Conservation (phyloP, 176 grass and related monocot genomes). For the Pontederia crassipes region DNA sequence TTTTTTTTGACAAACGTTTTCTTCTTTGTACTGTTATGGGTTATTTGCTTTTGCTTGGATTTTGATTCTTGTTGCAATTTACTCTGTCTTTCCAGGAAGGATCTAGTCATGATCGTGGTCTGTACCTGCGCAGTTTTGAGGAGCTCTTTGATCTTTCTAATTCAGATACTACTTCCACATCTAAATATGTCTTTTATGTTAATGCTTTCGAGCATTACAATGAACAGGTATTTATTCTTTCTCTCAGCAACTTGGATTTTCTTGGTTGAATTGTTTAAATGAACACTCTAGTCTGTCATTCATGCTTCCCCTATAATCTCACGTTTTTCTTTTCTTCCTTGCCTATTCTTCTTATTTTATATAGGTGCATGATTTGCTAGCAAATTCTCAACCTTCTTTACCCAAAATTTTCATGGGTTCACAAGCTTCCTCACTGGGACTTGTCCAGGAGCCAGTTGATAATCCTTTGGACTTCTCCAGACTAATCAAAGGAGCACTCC, state of each 20-base stretch:
- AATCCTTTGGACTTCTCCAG: conserved; percentile 75
- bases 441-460: conserved; percentile 85
- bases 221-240: conserved; percentile 42
- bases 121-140: conserved; percentile 86
- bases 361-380: conserved; percentile 78
- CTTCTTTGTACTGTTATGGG: neutral
- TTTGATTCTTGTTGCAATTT: conserved; percentile 14
- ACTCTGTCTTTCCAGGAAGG: conserved; percentile 66
- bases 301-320: neutral
- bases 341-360: conserved; percentile 12
- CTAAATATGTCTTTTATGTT: conserved; percentile 82
- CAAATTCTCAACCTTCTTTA: conserved; percentile 46
- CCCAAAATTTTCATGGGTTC: conserved; percentile 57
- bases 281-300: neutral
- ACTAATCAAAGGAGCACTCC: conserved; percentile 63
- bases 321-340: neutral
- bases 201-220: conserved; percentile 95
- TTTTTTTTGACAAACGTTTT: neutral
- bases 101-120: conserved; percentile 87
- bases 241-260: neutral
- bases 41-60: conserved; percentile 19
- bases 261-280: neutral
- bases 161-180: conserved; percentile 75
- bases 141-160: conserved; percentile 97
- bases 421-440: conserved; percentile 75